Percentiles rank a stretch among this genome's conserved stretches.
Evolutionary conservation across 78 protist genomes (phyloP).

Genomic region (Diacronema lutheri): DNA sequence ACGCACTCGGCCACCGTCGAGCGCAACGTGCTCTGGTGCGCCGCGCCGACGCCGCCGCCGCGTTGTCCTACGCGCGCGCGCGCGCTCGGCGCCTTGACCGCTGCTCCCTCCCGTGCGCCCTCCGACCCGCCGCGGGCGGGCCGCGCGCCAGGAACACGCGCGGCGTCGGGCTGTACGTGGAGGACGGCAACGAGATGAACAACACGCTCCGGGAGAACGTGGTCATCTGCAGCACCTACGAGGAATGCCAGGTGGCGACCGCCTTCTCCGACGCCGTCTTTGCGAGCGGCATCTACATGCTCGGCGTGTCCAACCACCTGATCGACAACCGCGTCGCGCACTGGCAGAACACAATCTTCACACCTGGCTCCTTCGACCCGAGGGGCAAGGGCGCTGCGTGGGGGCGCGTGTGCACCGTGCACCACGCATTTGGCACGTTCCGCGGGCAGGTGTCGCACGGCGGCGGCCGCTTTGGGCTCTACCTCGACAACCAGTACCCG

Average conservation of each 20-base stretch:
- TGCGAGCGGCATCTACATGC: not conserved
- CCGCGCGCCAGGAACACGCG: no score
- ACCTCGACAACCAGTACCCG: slow-evolving; percentile 10
- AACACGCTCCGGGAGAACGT: not conserved
- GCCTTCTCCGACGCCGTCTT: not conserved
- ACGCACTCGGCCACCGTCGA: not conserved
- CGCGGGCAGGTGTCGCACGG: not conserved
- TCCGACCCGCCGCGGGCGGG: no score
- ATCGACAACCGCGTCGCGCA: not conserved
- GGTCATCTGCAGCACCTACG: not conserved
- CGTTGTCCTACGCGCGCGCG: no score
- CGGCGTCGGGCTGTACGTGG: not conserved
- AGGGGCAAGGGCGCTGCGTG: not conserved
- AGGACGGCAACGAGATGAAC: slow-evolving; percentile 8
- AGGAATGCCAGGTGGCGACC: not conserved
- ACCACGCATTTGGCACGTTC: not conserved
- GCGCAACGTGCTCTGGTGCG: not conserved
- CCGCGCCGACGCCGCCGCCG: no score
- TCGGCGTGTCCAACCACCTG: not conserved
- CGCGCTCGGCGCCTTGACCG: no score
- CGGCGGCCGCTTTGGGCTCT: not conserved
- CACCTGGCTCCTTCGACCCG: not conserved
- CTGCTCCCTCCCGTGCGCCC: no score
- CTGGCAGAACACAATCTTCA: not conserved
- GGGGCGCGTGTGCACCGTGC: not conserved